Evolutionary conservation across 116 monocot genomes (phyloP), one percentile per base, ranked within the genome.

Genomic region (Iris pallida): DNA sequence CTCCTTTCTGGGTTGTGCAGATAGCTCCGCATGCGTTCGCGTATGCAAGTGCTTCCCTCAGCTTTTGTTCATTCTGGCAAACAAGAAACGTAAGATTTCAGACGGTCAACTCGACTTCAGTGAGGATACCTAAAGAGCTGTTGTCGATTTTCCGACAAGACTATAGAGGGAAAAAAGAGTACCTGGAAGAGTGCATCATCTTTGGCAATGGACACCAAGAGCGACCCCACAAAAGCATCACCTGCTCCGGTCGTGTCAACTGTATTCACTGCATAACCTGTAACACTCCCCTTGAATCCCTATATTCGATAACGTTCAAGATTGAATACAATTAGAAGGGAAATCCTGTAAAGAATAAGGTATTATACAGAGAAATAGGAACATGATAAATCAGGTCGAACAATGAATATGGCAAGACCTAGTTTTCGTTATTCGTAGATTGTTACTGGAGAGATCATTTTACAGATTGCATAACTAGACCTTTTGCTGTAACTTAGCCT

Each of bases 181-280:
- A 90, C 90, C 73, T 85, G 73, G 41, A 88, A 78, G 41, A 80
- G 47, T 12, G 88, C 78, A 49, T 62, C 52, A 61, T 94, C 87
- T 16, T 81, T 79, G 8, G 79, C 84, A 57, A 94, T 74, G 6
- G 80, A 76, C 57, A 73, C 20, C 8, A 90, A 70, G 7, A 90
- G 59, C 15, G 85, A 47, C 45, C 94, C 87, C n/a, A 88, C 76
- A 62, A 94, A 94, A 16, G 94, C 90, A 81, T 94, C 88, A 3
- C 94, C 87, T 5, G 94, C 94, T 61, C 94, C 90, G 5, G 94
- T 94, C 19, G 88, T 94, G 42, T 94, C 94, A 10, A 94, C 68
- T 6, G 94, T 70, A 4, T 90, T 81, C 59, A 94, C 88, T 41
- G 72, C 1, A 30, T 76, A 79, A 6, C 81, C 82, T 10, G 72